Evolutionary conservation across 2,329 filamentous ascomycete genomes (phyloP).

Genomic region (Pseudogymnoascus sp.): DNA sequence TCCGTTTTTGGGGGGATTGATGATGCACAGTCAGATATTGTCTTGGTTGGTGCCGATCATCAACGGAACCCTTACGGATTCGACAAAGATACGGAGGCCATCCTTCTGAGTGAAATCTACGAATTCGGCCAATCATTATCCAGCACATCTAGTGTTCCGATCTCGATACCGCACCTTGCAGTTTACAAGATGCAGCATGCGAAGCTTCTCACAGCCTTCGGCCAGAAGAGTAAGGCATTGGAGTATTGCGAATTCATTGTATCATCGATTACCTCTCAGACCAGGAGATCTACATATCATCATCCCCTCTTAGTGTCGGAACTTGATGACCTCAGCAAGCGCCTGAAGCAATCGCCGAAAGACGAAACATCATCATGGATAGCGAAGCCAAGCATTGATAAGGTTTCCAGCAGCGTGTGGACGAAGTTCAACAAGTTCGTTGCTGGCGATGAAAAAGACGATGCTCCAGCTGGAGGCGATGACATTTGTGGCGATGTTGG

Average conservation of each 20-base stretch:
- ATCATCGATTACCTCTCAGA: slow-evolving; percentile 68
- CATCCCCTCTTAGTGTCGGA: slow-evolving; percentile 65
- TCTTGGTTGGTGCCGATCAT: slow-evolving; percentile 81
- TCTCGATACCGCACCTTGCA: slow-evolving; percentile 71
- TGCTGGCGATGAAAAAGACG: slow-evolving; percentile 76
- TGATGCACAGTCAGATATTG: slow-evolving; percentile 69
- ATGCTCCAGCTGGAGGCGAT: slow-evolving; percentile 48
- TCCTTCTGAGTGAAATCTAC: slow-evolving; percentile 93
- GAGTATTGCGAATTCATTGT: slow-evolving; percentile 86
- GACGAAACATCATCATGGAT: slow-evolving; percentile 83
- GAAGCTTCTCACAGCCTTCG: slow-evolving; percentile 73
- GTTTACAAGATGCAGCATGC: slow-evolving; percentile 90
- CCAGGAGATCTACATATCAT: slow-evolving; percentile 80
- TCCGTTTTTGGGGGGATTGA: slow-evolving; percentile 75
- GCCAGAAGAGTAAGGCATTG: slow-evolving; percentile 73
- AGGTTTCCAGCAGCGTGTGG: slow-evolving; percentile 85
- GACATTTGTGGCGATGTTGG: slow-evolving; percentile 55
- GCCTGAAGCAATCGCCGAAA: slow-evolving; percentile 78
- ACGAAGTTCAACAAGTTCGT: slow-evolving; percentile 96
- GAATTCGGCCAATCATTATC: slow-evolving; percentile 80
- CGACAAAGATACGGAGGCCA: slow-evolving; percentile 71
- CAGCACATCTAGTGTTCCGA: slow-evolving; percentile 44
- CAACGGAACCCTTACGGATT: slow-evolving; percentile 62
- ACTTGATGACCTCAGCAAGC: slow-evolving; percentile 75
- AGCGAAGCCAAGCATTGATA: slow-evolving; percentile 90